Percentiles rank a stretch among this genome's conserved stretches.
Evolutionary conservation across 257 asterid genomes (phyloP).

Genomic region (Plectranthus barbatus): DNA sequence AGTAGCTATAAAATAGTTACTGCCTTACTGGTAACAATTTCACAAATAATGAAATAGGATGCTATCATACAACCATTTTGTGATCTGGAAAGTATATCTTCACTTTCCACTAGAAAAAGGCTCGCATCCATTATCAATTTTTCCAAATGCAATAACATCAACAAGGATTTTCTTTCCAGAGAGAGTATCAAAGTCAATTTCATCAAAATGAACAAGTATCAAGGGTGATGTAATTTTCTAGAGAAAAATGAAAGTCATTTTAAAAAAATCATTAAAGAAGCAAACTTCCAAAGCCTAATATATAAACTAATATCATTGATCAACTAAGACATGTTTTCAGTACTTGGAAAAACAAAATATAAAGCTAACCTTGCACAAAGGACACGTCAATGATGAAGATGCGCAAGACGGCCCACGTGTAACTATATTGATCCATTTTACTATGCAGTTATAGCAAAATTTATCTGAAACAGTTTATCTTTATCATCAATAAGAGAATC

Average conservation of each 20-base stretch:
- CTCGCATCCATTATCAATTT: neutral
- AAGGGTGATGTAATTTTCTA: neutral
- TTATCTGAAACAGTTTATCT: slow-evolving; percentile 47
- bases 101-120: neutral
- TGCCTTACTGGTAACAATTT: neutral
- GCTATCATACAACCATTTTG: neutral
- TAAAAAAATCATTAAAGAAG: neutral
- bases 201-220: neutral
- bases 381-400: slow-evolving; percentile 54
- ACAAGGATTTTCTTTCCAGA: slow-evolving; percentile 2
- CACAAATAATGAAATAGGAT: neutral
- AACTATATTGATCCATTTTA: slow-evolving; percentile 53
- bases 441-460: slow-evolving; percentile 63
- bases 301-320: neutral
- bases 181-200: neutral
- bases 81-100: neutral
- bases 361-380: slow-evolving; percentile 66
- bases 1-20: neutral
- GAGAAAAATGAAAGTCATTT: neutral
- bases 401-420: slow-evolving; percentile 25
- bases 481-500: neutral
- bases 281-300: neutral
- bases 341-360: neutral
- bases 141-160: neutral
- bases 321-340: neutral